Evolutionary conservation across 495 filamentous ascomycete species (phyloP), one percentile per base, ranked within the genome.

Genomic region (Ramalina intermedia): DNA sequence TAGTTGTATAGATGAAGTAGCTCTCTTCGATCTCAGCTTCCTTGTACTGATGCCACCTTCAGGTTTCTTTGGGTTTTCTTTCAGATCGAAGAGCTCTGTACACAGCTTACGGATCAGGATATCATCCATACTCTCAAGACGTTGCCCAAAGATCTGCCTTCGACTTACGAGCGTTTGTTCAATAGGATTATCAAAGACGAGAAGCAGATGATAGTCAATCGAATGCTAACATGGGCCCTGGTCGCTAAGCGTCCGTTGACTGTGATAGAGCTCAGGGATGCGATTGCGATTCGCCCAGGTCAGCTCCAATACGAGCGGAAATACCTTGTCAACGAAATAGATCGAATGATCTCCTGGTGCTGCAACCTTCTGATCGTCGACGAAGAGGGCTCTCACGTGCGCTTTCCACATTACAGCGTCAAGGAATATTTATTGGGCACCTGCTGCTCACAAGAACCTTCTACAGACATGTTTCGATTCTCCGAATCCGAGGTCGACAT

Each of bases 11-110:
- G 8, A 2, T 17, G 11, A n/a, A 41, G 21, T 3, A 17, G 17
- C 39, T 41, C 21, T 40, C 4, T 11, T n/a, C 14, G 5, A 4
- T 29, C 9, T 16, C 5, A 23, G 24, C 24, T 16, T 40, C 27
- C 6, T 13, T 33, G 18, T 12, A 35, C 24, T 12, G 35, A 11
- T 23, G 8, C 37, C 41, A 16, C 50, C 37, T n/a, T n/a, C n/a
- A 64, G 61, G 62, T 69, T 69, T 49, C 63, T 67, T 14, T 69
- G 63, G 65, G 58, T 56, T 14, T 33, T 48, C 40, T 59, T 64
- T 37, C 58, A 61, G 41, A 54, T 68, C 20, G 41, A 60, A 35
- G 65, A 68, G 33, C 54, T 68, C 5, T 66, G 63, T 45, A 40
- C 49, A 44, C 60, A 63, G 43, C 41, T 43, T 39, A 55, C 61